Conservation (phyloP, 176 grass and related monocot species). For the Hsuehochloa calcarea region DNA sequence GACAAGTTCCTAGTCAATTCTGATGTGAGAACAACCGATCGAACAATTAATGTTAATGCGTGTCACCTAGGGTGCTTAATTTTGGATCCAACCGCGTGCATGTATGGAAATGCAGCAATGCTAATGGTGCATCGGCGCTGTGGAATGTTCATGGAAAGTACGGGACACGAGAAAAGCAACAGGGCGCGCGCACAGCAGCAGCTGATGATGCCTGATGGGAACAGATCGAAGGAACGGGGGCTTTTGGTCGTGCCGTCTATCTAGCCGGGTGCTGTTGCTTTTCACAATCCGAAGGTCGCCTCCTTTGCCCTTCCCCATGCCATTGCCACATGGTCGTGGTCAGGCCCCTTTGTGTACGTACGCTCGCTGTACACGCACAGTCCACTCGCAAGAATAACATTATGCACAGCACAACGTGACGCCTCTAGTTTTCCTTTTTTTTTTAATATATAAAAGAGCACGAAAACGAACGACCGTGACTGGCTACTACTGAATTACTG, state of each 20-base stretch:
- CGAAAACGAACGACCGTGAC: no score
- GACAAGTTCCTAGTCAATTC: no score
- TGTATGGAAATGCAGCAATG: neutral
- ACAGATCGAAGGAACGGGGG: neutral
- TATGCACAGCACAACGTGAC: neutral
- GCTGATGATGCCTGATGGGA: slow-evolving; percentile 17
- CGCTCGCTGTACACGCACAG: neutral
- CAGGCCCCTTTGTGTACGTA: neutral
- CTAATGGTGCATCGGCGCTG: neutral
- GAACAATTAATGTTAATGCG: no score
- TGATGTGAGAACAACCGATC: no score
- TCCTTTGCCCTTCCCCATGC: neutral
- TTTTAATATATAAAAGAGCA: no score
- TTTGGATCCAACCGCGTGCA: no score
- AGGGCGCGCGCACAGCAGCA: neutral
- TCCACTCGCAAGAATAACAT: neutral
- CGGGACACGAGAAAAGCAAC: neutral
- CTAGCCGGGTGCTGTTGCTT: slow-evolving; percentile 23
- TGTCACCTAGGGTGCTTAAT: no score
- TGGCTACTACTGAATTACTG: no score
- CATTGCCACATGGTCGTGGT: neutral
- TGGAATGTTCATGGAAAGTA: neutral
- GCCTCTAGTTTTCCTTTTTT: no score
- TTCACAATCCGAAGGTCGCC: slow-evolving; percentile 19
- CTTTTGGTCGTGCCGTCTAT: slow-evolving; percentile 37